Evolutionary conservation across 441 rosid genomes (phyloP).

Genomic region (Flueggea neowawraea): DNA sequence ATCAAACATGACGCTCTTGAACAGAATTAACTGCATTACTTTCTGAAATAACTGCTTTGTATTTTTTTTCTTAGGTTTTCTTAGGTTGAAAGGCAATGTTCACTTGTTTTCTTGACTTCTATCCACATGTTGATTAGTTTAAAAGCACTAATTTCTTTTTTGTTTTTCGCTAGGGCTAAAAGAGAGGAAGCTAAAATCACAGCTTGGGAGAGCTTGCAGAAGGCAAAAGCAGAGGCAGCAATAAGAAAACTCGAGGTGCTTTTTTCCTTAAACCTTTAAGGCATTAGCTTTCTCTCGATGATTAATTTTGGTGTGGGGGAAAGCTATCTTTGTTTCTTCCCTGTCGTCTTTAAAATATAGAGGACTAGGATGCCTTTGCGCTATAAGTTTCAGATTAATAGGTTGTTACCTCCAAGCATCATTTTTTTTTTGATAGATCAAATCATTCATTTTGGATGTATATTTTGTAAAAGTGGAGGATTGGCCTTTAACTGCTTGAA

Average conservation of each 20-base stretch:
- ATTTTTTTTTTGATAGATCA: too few relatives aligned
- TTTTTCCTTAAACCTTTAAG: conserved; percentile 4
- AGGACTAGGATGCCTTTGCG: not conserved
- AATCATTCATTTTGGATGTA: not conserved
- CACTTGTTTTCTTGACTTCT: not conserved
- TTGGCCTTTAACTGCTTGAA: conserved; percentile 12
- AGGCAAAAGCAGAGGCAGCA: conserved; percentile 92
- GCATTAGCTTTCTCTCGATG: conserved; percentile 6
- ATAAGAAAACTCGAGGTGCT: conserved; percentile 86
- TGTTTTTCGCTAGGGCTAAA: conserved; percentile 44
- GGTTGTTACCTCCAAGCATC: not conserved
- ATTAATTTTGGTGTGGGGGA: conserved; percentile 1
- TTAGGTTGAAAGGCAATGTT: not conserved
- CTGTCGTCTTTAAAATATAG: not conserved
- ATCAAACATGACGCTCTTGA: too few relatives aligned
- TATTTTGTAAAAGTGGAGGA: not conserved
- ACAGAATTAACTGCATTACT: too few relatives aligned
- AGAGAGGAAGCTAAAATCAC: conserved; percentile 86
- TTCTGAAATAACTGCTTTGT: too few relatives aligned
- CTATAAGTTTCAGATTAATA: not conserved
- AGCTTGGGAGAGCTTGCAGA: conserved; percentile 96
- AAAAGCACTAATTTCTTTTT: not conserved
- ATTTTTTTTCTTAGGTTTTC: too few relatives aligned
- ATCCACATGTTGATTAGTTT: too few relatives aligned
- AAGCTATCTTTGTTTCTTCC: not conserved